These are phyloP conservation scores for Verticillium albo-atrum DNA, from an alignment of 2,329 filamentous ascomycete species.

Conservation along the genomic window DNA sequence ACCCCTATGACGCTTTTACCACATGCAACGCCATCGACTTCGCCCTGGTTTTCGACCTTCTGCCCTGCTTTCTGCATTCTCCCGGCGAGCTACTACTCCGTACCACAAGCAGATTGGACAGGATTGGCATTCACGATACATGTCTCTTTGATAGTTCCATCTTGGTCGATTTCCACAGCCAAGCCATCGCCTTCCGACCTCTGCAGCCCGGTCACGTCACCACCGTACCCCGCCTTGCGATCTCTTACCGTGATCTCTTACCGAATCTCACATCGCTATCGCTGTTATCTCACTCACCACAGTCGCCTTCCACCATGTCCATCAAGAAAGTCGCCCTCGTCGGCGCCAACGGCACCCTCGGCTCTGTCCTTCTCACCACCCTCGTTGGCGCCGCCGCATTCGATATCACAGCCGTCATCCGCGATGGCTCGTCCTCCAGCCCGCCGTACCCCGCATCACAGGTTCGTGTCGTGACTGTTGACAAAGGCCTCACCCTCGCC, in stretches of 20 bases:
- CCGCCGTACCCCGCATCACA: conserved; percentile 11
- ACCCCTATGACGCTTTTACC: not conserved
- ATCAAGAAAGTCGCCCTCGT: conserved; percentile 30
- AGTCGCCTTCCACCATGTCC: conserved; percentile 16
- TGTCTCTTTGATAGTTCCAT: not conserved
- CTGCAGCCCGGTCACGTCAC: not conserved
- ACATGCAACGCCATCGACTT: not conserved
- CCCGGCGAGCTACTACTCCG: not conserved
- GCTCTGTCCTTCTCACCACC: conserved; percentile 24
- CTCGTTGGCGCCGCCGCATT: conserved; percentile 23
- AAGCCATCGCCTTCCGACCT: not conserved
- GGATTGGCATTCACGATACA: not conserved
- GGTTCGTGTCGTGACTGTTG: conserved; percentile 17
- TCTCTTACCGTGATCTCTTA: not conserved
- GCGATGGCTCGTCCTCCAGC: conserved; percentile 23
- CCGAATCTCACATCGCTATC: not conserved
- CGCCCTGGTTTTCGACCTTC: not conserved
- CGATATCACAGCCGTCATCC: conserved; percentile 26
- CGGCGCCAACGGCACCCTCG: conserved; percentile 32
- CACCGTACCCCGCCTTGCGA: not conserved
- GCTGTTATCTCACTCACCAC: not conserved
- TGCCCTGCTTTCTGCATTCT: not conserved
- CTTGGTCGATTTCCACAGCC: not conserved
- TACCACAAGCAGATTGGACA: not conserved
- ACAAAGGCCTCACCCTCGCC: conserved; percentile 22